Conservation (phyloP, 2,329 filamentous ascomycete species). For the Penicillium palitans region DNA sequence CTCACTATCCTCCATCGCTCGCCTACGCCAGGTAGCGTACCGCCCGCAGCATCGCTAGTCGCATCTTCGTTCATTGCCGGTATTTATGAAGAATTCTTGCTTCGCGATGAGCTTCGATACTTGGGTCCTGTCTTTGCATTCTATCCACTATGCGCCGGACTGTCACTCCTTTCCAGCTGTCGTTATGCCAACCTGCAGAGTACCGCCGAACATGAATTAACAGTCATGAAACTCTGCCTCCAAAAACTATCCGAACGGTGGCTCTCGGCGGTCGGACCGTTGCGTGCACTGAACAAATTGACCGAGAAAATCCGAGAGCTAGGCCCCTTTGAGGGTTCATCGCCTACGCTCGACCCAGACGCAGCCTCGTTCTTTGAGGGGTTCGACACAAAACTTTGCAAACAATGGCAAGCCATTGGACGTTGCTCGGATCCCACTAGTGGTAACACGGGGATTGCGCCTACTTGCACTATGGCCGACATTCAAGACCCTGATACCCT, state of each 20-base stretch:
- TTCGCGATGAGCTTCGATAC: constrained; percentile 43
- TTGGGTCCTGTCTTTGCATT: constrained; percentile 45
- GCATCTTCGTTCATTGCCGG: constrained; percentile 46
- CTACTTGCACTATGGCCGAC: constrained; percentile 24
- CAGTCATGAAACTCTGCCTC: constrained; percentile 28
- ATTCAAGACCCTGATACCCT: constrained; percentile 17
- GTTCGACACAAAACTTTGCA: constrained; percentile 25
- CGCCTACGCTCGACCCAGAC: constrained; percentile 20
- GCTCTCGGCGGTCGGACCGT: constrained; percentile 27
- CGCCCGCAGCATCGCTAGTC: constrained; percentile 40
- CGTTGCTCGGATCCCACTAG: constrained; percentile 13
- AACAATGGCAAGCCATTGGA: constrained; percentile 26
- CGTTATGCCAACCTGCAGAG: constrained; percentile 35
- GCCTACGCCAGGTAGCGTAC: constrained; percentile 31
- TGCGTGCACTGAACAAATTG: constrained; percentile 27
- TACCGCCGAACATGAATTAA: constrained; percentile 27
- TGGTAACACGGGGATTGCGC: background rate
- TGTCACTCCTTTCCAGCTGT: constrained; percentile 43
- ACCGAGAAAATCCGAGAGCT: constrained; percentile 27
- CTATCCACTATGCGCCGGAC: constrained; percentile 43
- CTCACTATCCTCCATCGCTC: constrained; percentile 44
- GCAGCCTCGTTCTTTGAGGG: constrained; percentile 26
- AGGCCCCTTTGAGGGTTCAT: constrained; percentile 18
- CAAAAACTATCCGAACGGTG: constrained; percentile 32
- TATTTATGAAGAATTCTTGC: constrained; percentile 46